Evolutionary conservation across 805 yeast species (phyloP).

Genomic region (Candida sphagnicola): DNA sequence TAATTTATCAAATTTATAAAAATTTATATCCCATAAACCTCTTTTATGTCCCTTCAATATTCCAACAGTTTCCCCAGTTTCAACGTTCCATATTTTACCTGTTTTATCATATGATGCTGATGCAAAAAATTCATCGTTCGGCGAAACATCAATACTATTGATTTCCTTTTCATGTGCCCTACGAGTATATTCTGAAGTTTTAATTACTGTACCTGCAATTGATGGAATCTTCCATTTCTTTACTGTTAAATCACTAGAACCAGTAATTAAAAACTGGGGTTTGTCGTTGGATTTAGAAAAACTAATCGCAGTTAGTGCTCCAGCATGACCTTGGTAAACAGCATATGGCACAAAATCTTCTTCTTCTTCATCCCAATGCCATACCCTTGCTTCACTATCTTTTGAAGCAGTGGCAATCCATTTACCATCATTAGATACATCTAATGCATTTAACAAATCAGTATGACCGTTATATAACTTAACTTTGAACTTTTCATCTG

Average conservation of each 20-base stretch:
- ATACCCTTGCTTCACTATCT: constrained; percentile 78
- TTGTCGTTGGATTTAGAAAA: constrained; percentile 52
- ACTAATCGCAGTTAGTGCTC: constrained; percentile 78
- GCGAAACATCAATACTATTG: constrained; percentile 84
- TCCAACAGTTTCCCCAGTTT: constrained; percentile 83
- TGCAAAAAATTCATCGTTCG: constrained; percentile 83
- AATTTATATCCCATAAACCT: constrained; percentile 89
- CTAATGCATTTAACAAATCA: constrained; percentile 79
- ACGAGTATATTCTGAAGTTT: constrained; percentile 79
- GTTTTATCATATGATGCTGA: constrained; percentile 93
- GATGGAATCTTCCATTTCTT: constrained; percentile 80
- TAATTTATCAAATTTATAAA: constrained; percentile 74
- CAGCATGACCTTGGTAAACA: constrained; percentile 79
- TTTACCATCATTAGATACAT: constrained; percentile 69
- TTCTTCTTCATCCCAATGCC: constrained; percentile 57
- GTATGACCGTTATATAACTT: constrained; percentile 73
- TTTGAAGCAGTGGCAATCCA: constrained; percentile 94
- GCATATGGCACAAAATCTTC: constrained; percentile 47
- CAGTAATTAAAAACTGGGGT: constrained; percentile 77
- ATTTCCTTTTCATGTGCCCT: constrained; percentile 97
- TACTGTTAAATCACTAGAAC: constrained; percentile 78
- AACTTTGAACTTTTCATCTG: constrained; percentile 57
- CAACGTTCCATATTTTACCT: constrained; percentile 84
- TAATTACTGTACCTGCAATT: constrained; percentile 34
- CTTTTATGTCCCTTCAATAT: constrained; percentile 86